phyloP scores from a whole-genome alignment of 192 early-diverging fungal genomes.

The Podochytrium sp. region DNA sequence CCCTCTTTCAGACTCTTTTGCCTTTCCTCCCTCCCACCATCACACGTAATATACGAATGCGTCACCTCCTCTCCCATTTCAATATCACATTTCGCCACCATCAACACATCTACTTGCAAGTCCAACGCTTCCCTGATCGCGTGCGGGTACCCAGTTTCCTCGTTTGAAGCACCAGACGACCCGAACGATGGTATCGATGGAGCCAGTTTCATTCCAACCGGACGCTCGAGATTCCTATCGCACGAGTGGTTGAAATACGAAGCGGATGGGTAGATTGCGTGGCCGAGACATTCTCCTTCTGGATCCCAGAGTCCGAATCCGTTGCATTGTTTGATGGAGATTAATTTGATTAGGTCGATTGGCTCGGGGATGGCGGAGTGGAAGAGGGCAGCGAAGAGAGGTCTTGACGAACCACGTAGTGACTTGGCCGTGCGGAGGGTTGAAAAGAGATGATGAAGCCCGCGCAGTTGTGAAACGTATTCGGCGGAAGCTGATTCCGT shows the following conservation, averaged over 20 bases:
- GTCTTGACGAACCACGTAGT: no score
- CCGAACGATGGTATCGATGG: not conserved
- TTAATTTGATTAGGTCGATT: no score
- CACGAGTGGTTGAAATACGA: constrained; percentile 44
- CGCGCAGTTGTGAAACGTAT: not conserved
- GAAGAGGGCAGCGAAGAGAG: no score
- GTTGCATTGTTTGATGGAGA: constrained; percentile 39
- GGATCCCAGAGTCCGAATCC: constrained; percentile 40
- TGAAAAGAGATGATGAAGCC: constrained; percentile 5
- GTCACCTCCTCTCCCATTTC: constrained; percentile 6
- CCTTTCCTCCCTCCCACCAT: not conserved
- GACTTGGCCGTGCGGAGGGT: no score
- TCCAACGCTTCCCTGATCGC: not conserved
- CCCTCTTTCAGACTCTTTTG: constrained; percentile 8
- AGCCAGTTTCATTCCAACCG: not conserved
- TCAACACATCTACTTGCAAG: not conserved
- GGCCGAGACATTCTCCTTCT: constrained; percentile 33
- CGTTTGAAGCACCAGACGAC: not conserved
- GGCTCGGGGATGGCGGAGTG: no score
- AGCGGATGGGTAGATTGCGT: constrained; percentile 35
- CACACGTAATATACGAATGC: constrained; percentile 28
- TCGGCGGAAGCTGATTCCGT: not conserved
- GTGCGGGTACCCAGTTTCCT: not conserved
- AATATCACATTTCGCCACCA: constrained; percentile 13
- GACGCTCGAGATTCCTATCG: constrained; percentile 32